These are phyloP conservation scores for Tetrastigma voinierianum DNA, from an alignment of 164 flowering plant species.

Conservation along the genomic window DNA sequence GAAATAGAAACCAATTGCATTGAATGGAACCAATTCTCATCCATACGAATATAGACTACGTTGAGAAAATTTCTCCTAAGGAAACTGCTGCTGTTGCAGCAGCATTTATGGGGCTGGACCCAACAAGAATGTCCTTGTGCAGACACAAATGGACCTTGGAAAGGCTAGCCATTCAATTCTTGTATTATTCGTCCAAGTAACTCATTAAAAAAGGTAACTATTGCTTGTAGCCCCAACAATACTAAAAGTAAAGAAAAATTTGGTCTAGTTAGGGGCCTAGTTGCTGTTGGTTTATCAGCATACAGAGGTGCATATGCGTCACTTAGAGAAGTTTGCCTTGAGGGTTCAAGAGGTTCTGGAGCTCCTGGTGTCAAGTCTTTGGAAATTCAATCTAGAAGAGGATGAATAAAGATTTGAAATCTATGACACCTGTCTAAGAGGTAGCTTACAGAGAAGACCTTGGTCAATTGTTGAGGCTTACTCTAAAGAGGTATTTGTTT, in stretches of 20 bases:
- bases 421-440: conserved; percentile 89
- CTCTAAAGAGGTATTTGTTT: conserved; percentile 70
- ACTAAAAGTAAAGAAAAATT: conserved; percentile 45
- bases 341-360: conserved; percentile 81
- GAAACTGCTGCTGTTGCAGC: too few species aligned
- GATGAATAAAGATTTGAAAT: conserved; percentile 58
- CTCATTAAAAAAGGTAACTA: conserved; percentile 35
- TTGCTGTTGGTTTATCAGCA: conserved; percentile 92
- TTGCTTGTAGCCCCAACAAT: conserved; percentile 33
- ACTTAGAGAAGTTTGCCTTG: conserved; percentile 62
- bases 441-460: conserved; percentile 91
- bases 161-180: conserved; percentile 96
- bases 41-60: too few species aligned
- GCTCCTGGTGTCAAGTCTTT: conserved; percentile 57
- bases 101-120: too few species aligned
- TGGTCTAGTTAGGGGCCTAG: conserved; percentile 74
- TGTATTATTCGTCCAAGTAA: conserved; percentile 68
- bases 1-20: too few species aligned
- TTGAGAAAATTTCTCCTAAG: too few species aligned
- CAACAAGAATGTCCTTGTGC: too few species aligned
- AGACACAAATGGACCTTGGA: conserved; percentile 78
- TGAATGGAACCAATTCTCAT: too few species aligned
- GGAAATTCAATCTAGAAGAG: conserved; percentile 68
- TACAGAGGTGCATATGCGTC: conserved; percentile 76
- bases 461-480: conserved; percentile 81